These are phyloP conservation scores for Fusarium sambucinum DNA, from an alignment of 2,329 filamentous ascomycete genomes.

Conservation along the genomic window DNA sequence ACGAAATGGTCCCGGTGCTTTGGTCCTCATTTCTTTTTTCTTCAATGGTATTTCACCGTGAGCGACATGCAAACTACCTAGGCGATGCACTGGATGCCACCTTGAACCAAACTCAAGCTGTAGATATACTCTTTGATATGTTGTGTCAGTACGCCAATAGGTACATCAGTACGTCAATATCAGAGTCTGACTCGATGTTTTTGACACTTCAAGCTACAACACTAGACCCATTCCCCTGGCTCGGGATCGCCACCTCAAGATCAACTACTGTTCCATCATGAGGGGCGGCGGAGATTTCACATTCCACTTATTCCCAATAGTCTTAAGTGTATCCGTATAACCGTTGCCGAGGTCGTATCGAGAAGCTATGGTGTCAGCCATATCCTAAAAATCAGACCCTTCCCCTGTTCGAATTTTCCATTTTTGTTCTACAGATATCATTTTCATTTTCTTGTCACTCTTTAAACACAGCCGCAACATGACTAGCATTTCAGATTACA, in stretches of 20 bases:
- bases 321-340: background rate
- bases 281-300: background rate
- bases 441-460: background rate
- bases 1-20: background rate
- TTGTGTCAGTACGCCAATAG: no score
- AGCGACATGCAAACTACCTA: accelerated
- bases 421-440: background rate
- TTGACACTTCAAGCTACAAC: background rate
- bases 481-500: conserved; percentile 13
- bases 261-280: background rate
- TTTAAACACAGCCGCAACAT: background rate
- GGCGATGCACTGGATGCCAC: background rate
- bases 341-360: background rate
- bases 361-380: background rate
- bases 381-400: background rate
- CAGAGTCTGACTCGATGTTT: background rate
- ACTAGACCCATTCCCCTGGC: background rate
- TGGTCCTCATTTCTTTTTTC: background rate
- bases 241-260: background rate
- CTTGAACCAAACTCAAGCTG: background rate
- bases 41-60: accelerated
- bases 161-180: background rate
- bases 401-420: background rate
- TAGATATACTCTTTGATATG: no score
- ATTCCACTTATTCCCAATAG: background rate